phyloP scores from a whole-genome alignment of 192 early-diverging fungal species.

The Backusella mclennaniae region DNA sequence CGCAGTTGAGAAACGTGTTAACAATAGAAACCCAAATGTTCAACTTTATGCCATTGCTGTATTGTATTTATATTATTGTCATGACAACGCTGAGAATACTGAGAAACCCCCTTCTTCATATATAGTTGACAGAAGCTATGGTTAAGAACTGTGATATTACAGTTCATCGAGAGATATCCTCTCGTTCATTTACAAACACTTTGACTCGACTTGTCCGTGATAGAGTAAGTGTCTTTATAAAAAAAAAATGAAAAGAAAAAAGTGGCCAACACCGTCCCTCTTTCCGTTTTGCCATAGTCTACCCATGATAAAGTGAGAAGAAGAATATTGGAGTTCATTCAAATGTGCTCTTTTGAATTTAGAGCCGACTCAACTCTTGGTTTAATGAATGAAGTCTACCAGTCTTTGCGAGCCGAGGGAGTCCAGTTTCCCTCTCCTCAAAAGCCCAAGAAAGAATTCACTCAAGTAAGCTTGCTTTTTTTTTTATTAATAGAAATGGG shows the following conservation, averaged over 20 bases:
- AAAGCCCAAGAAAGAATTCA: constrained; percentile 75
- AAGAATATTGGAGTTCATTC: constrained; percentile 83
- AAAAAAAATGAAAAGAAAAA: background rate
- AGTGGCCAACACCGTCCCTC: background rate
- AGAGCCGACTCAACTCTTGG: constrained; percentile 74
- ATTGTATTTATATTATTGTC: constrained; percentile 15
- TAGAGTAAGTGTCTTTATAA: constrained; percentile 43
- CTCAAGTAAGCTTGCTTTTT: constrained; percentile 33
- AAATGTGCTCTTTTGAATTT: constrained; percentile 89
- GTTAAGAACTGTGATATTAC: constrained; percentile 86
- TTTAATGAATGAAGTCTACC: constrained; percentile 76
- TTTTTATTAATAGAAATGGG: background rate
- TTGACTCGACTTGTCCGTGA: constrained; percentile 74
- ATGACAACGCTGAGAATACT: background rate
- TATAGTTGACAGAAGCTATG: constrained; percentile 78
- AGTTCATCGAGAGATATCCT: constrained; percentile 83
- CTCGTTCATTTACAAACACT: constrained; percentile 79
- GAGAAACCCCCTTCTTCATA: background rate
- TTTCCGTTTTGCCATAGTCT: constrained; percentile 28
- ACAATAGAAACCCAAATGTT: constrained; percentile 81
- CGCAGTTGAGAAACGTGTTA: constrained; percentile 68
- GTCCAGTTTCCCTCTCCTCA: constrained; percentile 75
- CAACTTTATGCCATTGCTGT: constrained; percentile 67
- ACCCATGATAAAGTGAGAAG: constrained; percentile 80
- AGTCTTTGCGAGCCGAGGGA: constrained; percentile 47